Conservation (phyloP, 2,329 filamentous ascomycete species). For the Colletotrichum musicola region DNA sequence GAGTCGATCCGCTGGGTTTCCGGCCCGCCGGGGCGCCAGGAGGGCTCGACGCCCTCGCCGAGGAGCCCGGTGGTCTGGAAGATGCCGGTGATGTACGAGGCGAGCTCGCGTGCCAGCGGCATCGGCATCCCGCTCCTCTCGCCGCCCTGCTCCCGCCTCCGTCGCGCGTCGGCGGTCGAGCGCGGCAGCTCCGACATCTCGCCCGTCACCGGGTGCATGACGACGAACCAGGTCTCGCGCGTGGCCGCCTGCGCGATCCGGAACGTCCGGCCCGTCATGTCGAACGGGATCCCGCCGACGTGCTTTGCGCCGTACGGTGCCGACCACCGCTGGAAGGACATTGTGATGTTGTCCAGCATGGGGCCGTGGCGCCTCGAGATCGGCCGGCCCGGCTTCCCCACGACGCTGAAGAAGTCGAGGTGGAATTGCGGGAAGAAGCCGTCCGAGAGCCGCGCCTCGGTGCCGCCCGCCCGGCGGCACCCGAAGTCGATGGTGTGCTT, state of each 20-base stretch:
- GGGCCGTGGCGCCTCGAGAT: background rate
- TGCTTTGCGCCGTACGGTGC: slow-evolving; percentile 16
- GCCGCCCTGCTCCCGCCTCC: too few relatives aligned
- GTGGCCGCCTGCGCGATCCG: slow-evolving; percentile 11
- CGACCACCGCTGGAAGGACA: background rate
- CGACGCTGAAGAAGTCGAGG: slow-evolving; percentile 18
- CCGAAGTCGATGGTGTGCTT: slow-evolving; percentile 8
- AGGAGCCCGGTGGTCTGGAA: slow-evolving; percentile 13
- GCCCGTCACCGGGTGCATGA: too few relatives aligned
- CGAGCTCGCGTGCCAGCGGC: background rate
- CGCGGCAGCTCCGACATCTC: too few relatives aligned
- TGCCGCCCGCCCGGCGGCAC: background rate
- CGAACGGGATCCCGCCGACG: slow-evolving; percentile 4
- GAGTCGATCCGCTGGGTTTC: slow-evolving; percentile 9
- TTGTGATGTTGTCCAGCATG: slow-evolving; percentile 6
- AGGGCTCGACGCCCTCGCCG: slow-evolving; percentile 3
- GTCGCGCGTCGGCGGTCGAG: too few relatives aligned
- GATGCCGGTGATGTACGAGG: slow-evolving; percentile 3
- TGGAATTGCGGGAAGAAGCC: slow-evolving; percentile 10
- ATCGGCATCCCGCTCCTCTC: slow-evolving; percentile 5
- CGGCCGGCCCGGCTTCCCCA: background rate
- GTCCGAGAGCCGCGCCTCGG: background rate
- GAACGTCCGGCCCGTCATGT: slow-evolving; percentile 23
- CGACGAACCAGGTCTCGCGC: too few relatives aligned
- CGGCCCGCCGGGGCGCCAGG: slow-evolving; percentile 3